Evolutionary conservation across 2,329 filamentous ascomycete species (phyloP).

Genomic region (Monosporascus sp.): DNA sequence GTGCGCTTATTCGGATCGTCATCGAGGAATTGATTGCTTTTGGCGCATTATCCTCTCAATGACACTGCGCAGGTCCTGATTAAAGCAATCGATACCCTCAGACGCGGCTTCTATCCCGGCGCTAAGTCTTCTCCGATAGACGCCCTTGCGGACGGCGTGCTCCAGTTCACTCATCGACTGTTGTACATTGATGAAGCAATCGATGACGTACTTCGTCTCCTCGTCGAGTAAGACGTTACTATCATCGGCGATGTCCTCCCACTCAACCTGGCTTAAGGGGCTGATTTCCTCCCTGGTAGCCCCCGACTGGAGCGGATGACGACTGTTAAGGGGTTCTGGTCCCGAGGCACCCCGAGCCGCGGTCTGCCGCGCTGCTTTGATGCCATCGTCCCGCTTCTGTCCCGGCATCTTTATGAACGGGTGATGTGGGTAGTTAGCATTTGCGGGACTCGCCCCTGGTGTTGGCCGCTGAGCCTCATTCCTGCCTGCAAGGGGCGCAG

Average conservation of each 20-base stretch:
- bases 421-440: constrained; percentile 10
- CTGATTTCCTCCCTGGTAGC: neutral
- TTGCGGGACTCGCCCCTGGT: too few relatives aligned
- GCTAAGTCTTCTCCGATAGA: neutral
- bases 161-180: neutral
- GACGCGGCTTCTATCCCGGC: neutral
- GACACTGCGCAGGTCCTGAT: neutral
- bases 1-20: too few relatives aligned
- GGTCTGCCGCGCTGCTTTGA: neutral
- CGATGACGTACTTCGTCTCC: neutral
- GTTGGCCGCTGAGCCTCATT: too few relatives aligned
- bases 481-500: too few relatives aligned
- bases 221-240: neutral
- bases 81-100: neutral
- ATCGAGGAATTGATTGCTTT: too few relatives aligned
- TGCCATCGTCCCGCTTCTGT: neutral
- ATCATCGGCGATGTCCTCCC: neutral
- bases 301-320: neutral
- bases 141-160: neutral
- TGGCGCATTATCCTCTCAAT: neutral
- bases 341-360: neutral
- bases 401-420: neutral
- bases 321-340: neutral
- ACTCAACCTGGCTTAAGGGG: neutral
- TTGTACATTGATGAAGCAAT: neutral